Percentiles rank a stretch among this genome's conserved stretches.
Conservation (phyloP, 345 rosid genomes). For the Citrus maxima region DNA sequence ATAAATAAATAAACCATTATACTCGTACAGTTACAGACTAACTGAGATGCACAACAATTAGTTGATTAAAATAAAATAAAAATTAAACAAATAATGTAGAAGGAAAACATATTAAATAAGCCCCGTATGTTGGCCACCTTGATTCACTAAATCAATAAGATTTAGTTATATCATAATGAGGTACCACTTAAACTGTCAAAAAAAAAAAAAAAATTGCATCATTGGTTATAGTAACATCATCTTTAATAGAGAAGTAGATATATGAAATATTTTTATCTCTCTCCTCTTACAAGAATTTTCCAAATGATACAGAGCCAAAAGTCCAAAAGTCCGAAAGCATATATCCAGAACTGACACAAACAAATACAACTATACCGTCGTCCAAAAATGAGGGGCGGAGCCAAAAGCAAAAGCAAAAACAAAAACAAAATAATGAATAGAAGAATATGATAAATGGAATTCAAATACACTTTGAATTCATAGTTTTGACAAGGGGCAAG, state of each 20-base stretch:
- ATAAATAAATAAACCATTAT: too few relatives aligned
- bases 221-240: too few relatives aligned
- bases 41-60: too few relatives aligned
- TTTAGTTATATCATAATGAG: too few relatives aligned
- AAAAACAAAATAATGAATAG: constrained; percentile 5
- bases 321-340: neutral
- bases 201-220: too few relatives aligned
- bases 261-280: neutral
- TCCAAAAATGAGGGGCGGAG: neutral
- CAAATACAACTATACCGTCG: neutral
- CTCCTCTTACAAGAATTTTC: neutral
- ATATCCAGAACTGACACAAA: neutral
- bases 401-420: neutral
- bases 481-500: constrained; percentile 8
- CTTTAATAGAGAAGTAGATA: neutral
- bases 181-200: too few relatives aligned
- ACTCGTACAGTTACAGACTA: too few relatives aligned
- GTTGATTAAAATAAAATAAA: too few relatives aligned
- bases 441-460: constrained; percentile 22
- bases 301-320: neutral
- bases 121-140: too few relatives aligned
- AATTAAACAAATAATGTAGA: too few relatives aligned
- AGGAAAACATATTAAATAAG: too few relatives aligned
- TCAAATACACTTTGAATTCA: constrained; percentile 24
- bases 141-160: too few relatives aligned